Evolutionary conservation across 1,284 basidiomycete species (phyloP).

Genomic region (Heterobasidion irregulare): DNA sequence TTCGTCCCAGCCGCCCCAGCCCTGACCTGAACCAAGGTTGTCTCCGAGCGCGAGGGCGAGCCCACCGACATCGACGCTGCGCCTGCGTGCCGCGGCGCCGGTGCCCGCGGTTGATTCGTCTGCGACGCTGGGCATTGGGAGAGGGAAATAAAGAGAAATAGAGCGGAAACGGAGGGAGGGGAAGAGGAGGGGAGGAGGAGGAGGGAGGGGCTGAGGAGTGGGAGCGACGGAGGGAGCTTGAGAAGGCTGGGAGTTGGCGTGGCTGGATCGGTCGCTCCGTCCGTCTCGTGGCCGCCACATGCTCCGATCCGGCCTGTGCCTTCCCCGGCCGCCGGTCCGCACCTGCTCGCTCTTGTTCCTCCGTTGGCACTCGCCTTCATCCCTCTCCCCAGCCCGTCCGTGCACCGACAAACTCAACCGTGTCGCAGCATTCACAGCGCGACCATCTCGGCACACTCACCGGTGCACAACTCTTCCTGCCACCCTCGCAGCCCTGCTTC

Average conservation of each 20-base stretch:
- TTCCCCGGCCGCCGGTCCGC: neutral
- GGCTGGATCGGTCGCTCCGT: neutral
- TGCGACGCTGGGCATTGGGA: neutral
- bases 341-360: neutral
- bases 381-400: neutral
- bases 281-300: slow-evolving; percentile 1
- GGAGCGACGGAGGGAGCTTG: neutral
- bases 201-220: neutral
- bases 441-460: no score
- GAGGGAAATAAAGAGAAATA: neutral
- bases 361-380: neutral
- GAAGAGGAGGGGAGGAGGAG: neutral
- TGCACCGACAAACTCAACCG: no score
- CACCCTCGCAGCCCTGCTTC: no score
- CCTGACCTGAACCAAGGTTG: slow-evolving; percentile 49
- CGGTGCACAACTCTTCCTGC: no score
- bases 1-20: slow-evolving; percentile 65
- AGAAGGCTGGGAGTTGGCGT: neutral
- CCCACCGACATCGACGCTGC: slow-evolving; percentile 81
- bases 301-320: neutral
- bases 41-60: slow-evolving; percentile 69
- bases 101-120: neutral
- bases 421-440: no score
- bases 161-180: neutral
- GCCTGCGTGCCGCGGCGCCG: slow-evolving; percentile 22